These are phyloP conservation scores for Astrothelium subdiscretum DNA, from an alignment of 495 filamentous ascomycete species.

Conservation along the genomic window DNA sequence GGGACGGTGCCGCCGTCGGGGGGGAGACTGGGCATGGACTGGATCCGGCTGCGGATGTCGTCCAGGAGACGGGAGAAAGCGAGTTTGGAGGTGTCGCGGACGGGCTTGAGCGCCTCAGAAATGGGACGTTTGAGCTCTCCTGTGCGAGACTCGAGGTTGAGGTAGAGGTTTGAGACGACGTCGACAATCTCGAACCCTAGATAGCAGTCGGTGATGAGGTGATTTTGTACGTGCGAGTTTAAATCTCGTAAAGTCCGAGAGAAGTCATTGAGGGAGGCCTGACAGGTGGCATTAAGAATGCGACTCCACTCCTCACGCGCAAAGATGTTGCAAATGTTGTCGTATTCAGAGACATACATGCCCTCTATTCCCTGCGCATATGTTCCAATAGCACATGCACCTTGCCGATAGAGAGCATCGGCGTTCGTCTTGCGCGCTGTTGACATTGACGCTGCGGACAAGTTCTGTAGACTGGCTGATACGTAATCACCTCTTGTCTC, in stretches of 20 bases:
- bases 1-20: conserved; percentile 68
- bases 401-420: conserved; percentile 74
- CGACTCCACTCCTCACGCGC: conserved; percentile 69
- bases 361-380: conserved; percentile 82
- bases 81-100: conserved; percentile 81
- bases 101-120: conserved; percentile 73
- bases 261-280: conserved; percentile 64
- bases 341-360: conserved; percentile 76
- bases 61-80: conserved; percentile 78
- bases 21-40: conserved; percentile 52
- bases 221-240: conserved; percentile 74
- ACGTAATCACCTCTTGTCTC: conserved; percentile 81
- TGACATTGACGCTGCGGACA: conserved; percentile 77
- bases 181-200: conserved; percentile 94
- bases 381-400: conserved; percentile 84
- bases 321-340: conserved; percentile 76
- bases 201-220: conserved; percentile 87
- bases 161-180: conserved; percentile 70
- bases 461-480: conserved; percentile 61
- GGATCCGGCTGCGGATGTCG: conserved; percentile 63
- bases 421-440: conserved; percentile 71
- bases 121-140: conserved; percentile 77
- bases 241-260: conserved; percentile 78
- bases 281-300: conserved; percentile 66
- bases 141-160: conserved; percentile 66